Conservation (phyloP, 371 early-diverging fungal genomes). For the Mortierella sp. region DNA sequence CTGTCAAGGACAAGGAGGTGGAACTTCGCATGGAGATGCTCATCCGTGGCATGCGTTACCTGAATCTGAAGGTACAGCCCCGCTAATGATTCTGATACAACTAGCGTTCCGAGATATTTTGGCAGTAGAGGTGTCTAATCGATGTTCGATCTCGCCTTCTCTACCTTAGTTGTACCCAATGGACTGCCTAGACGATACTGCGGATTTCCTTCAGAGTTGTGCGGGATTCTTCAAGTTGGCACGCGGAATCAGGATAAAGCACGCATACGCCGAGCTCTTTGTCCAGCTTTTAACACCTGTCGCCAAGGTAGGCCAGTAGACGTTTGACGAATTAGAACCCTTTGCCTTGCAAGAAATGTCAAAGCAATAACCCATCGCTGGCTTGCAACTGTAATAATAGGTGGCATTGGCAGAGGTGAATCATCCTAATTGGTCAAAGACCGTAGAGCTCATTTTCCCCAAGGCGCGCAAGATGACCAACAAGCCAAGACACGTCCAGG, state of each 20-base stretch:
- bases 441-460: conserved; percentile 92
- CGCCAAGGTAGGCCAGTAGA: conserved; percentile 73
- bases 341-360: background rate
- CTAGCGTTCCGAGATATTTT: background rate
- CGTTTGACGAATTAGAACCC: background rate
- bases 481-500: conserved; percentile 86
- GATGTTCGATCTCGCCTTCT: too few species aligned
- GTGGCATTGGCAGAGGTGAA: conserved; percentile 96
- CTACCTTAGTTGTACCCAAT: conserved; percentile 85
- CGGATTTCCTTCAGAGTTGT: conserved; percentile 90
- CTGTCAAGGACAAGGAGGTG: conserved; percentile 69
- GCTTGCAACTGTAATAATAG: conserved; percentile 43
- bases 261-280: conserved; percentile 92
- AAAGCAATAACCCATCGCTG: background rate
- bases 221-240: conserved; percentile 91
- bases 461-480: conserved; percentile 91
- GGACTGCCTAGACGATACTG: conserved; percentile 93
- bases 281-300: conserved; percentile 92
- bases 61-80: conserved; percentile 82
- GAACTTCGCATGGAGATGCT: conserved; percentile 90
- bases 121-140: background rate
- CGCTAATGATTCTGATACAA: background rate
- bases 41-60: conserved; percentile 90
- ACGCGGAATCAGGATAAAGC: conserved; percentile 86
- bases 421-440: conserved; percentile 91